These are phyloP conservation scores for Tetraselmis striata DNA, from an alignment of 139 green algal genomes.

Conservation along the genomic window DNA sequence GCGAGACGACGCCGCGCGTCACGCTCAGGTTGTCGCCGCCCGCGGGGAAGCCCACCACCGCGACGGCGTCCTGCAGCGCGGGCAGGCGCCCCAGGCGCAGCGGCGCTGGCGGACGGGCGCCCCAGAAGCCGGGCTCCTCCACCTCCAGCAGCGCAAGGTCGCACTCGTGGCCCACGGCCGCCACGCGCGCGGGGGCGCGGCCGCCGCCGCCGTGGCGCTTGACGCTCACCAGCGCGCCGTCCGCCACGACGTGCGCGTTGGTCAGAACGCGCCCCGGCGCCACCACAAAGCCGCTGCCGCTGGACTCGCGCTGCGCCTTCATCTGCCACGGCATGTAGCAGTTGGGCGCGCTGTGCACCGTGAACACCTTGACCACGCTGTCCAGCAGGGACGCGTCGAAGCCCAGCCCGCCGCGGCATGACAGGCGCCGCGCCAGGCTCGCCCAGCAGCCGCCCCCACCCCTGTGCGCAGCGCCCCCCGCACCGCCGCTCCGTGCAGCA, in stretches of 20 bases:
- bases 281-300: constrained; percentile 58
- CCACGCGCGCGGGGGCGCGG: constrained; percentile 44
- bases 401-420: not conserved
- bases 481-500: no score
- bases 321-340: constrained; percentile 68
- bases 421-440: no score
- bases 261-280: constrained; percentile 59
- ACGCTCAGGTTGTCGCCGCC: constrained; percentile 55
- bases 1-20: constrained; percentile 39
- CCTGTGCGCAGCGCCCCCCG: no score
- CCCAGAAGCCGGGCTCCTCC: constrained; percentile 52
- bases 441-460: no score
- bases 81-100: constrained; percentile 47
- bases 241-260: constrained; percentile 68
- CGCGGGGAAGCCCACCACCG: constrained; percentile 42
- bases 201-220: constrained; percentile 45
- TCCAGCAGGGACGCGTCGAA: constrained; percentile 34
- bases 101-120: constrained; percentile 30
- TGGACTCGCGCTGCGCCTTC: constrained; percentile 62
- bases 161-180: constrained; percentile 60
- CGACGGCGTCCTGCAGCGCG: constrained; percentile 40
- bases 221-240: constrained; percentile 64
- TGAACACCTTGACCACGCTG: constrained; percentile 70
- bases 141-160: constrained; percentile 54
- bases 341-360: constrained; percentile 47